Conservation (phyloP, 352 stramenopile species). For the Lagenidium giganteum region DNA sequence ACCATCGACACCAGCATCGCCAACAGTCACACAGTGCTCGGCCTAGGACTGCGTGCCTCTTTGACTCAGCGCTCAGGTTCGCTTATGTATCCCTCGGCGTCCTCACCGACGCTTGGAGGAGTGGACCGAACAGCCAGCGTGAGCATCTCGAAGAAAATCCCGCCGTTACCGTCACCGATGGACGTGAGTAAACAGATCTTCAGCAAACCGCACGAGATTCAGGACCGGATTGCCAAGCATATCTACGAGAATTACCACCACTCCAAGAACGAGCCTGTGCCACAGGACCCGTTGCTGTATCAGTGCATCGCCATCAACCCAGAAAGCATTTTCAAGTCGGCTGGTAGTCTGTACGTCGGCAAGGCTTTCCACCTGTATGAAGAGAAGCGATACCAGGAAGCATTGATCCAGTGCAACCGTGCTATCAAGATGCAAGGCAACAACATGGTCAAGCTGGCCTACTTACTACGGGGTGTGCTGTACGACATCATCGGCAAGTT, state of each 20-base stretch:
- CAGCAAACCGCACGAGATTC: constrained; percentile 41
- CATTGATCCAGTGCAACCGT: constrained; percentile 31
- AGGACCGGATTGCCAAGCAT: constrained; percentile 35
- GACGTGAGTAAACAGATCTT: constrained; percentile 46
- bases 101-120: too few species aligned
- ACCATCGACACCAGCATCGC: constrained; percentile 21
- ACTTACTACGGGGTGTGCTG: constrained; percentile 34
- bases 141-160: constrained; percentile 26
- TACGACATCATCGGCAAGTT: constrained; percentile 34
- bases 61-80: too few species aligned
- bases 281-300: constrained; percentile 46
- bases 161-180: constrained; percentile 33
- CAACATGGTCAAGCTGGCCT: constrained; percentile 42
- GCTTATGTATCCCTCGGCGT: too few species aligned
- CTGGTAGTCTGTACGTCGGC: constrained; percentile 24
- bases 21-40: constrained; percentile 40
- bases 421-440: constrained; percentile 27
- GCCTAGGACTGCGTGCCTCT: constrained; percentile 22
- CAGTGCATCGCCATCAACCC: constrained; percentile 48
- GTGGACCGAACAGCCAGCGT: background rate
- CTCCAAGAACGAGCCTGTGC: constrained; percentile 24
- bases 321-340: constrained; percentile 9
- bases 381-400: constrained; percentile 40
- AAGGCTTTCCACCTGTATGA: constrained; percentile 44
- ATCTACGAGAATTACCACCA: constrained; percentile 34